Base-by-base conservation (phyloP, 768 basidiomycete species). In the Pleurotus tuoliensis region DNA sequence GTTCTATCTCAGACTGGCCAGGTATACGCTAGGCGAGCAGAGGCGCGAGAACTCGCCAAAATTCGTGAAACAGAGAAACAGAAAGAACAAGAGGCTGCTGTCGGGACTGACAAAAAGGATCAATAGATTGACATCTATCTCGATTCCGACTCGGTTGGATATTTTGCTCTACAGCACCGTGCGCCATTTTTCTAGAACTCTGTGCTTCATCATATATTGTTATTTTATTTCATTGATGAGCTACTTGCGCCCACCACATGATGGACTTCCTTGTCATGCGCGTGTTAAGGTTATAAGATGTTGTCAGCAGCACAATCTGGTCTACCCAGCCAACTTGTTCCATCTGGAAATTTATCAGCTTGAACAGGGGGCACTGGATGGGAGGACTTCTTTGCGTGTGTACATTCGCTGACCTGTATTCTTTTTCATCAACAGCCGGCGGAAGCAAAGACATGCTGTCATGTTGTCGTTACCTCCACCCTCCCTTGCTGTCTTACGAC, bases 21-120 rank as follows among this genome's bases (percentile, higher is more conserved):
- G 66, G 92, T 92, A 74, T 94, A 88, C 65, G 90, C 89, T 25
- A 76, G 75, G 58, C 83, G 88, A 25, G 60, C 73, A 47, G 90
- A 90, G 63, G 79, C 78, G 41, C 76, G 72, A 59, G 76, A 73
- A 56, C 57, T 71, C n/a, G 69, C 72, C 39, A 67, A 67, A 47
- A 50, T 60, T 30, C 68, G 67, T 57, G 69, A 66, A 44, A 66
- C 68, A 62, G 62, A 67, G 63, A 65, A 67, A 61, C 68, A 68
- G 55, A 66, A 67, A 62, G 63, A 67, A 61, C 68, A 68, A 54
- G 66, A 65, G 48, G 65, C 58, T 40, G 63, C 61, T 7, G 61
- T 57, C 24, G 58, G 64, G 16, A 61, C 52, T 44, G 69, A 66
- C 62, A 76, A 77, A 66, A 79, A 79, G 65, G 68, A 72, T 40